A percentile compares a stretch with the other conserved stretches of the same genome.
These are phyloP conservation scores for Lactarius deliciosus DNA, from an alignment of 768 basidiomycete genomes.

Conservation along the genomic window DNA sequence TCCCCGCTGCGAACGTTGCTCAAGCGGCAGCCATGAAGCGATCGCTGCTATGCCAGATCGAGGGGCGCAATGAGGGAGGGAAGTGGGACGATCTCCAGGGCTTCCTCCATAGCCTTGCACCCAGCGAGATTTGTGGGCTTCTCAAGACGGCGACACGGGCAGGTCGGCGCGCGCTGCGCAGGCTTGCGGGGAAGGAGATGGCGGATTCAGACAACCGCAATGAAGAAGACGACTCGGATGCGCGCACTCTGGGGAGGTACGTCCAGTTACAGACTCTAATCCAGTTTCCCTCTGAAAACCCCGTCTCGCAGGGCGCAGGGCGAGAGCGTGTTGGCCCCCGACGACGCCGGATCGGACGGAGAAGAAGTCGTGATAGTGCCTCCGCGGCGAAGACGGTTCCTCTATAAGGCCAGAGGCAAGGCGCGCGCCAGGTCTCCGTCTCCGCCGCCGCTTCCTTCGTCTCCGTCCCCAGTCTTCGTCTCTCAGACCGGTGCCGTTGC, in stretches of 20 bases:
- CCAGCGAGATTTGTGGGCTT: neutral
- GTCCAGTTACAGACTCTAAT: neutral
- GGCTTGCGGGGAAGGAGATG: neutral
- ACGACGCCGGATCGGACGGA: neutral
- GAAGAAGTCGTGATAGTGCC: neutral
- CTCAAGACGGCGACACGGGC: conserved; percentile 1
- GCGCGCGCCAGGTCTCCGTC: conserved; percentile 3
- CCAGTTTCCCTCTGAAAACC: neutral
- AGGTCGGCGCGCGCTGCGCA: neutral
- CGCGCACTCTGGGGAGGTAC: neutral
- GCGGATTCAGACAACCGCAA: neutral
- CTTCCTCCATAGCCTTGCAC: neutral
- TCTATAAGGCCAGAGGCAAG: conserved; percentile 11
- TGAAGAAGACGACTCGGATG: neutral
- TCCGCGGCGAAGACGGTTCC: neutral
- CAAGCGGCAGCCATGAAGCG: neutral
- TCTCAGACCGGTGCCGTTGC: neutral
- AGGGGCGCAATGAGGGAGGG: neutral
- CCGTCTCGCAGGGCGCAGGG: neutral
- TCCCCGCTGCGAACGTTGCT: neutral
- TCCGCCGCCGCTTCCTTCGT: neutral
- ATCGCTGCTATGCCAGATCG: conserved; percentile 1
- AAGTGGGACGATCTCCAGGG: conserved; percentile 4
- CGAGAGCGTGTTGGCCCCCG: neutral
- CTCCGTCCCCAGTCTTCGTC: neutral